phyloP scores from a whole-genome alignment of 306 rosid species.

The Dalbergia cultrata region DNA sequence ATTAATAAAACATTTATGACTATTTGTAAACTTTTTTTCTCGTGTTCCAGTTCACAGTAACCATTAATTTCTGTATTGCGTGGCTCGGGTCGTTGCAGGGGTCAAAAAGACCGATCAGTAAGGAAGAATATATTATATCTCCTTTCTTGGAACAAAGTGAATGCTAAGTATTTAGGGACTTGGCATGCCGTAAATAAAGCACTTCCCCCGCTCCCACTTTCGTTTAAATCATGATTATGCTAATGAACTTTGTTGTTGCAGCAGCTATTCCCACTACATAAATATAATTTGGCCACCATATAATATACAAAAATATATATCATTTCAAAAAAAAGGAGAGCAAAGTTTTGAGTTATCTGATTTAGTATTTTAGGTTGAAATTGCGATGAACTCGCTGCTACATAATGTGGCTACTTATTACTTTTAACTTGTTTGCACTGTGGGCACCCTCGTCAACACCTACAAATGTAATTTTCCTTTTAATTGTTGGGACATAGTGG shows the following conservation, averaged over 20 bases:
- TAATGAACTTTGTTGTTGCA: slow-evolving; percentile 50
- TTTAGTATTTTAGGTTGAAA: slow-evolving; percentile 12
- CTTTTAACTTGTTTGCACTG: neutral
- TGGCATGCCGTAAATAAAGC: slow-evolving; percentile 52
- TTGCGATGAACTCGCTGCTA: slow-evolving; percentile 12
- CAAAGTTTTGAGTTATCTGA: slow-evolving; percentile 15
- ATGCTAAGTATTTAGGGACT: neutral
- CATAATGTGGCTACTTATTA: neutral
- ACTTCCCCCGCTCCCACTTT: slow-evolving; percentile 61
- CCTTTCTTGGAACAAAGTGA: slow-evolving; percentile 49
- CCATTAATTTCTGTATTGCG: neutral
- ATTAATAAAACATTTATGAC: neutral
- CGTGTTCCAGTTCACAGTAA: neutral
- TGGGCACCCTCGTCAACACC: neutral
- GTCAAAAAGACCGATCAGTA: slow-evolving; percentile 29
- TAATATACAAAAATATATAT: neutral
- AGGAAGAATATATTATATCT: slow-evolving; percentile 42
- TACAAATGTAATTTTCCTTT: neutral
- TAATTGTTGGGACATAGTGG: slow-evolving; percentile 31
- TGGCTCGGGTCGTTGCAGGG: slow-evolving; percentile 49
- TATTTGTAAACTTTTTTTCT: neutral
- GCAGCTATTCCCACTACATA: slow-evolving; percentile 57
- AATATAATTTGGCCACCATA: slow-evolving; percentile 15
- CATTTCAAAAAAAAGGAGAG: neutral
- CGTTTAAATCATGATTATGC: slow-evolving; percentile 60